phyloP scores from a whole-genome alignment of 2,329 filamentous ascomycete genomes.

The Peltaster fructicola region DNA sequence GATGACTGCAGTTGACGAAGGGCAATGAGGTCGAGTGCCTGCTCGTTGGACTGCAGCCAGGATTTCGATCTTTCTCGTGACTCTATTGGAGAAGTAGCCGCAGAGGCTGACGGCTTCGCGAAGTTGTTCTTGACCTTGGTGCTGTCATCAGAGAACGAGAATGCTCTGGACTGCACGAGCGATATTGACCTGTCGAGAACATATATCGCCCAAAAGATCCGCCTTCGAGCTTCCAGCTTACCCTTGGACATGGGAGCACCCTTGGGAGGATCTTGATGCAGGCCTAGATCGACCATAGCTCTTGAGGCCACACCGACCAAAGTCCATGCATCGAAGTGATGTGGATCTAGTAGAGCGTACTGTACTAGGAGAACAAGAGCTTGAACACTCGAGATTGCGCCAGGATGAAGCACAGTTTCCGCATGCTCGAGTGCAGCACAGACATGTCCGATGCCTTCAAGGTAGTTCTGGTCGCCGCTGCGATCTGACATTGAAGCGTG shows the following conservation, averaged over 20 bases:
- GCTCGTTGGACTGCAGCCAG: constrained; percentile 42
- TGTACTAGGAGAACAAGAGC: constrained; percentile 71
- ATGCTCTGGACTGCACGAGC: constrained; percentile 70
- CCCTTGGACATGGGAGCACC: constrained; percentile 49
- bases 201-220: constrained; percentile 82
- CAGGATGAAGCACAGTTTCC: constrained; percentile 69
- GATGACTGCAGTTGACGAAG: constrained; percentile 71
- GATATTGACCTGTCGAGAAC: constrained; percentile 79
- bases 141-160: constrained; percentile 86
- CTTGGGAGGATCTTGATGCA: constrained; percentile 76
- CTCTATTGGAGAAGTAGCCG: constrained; percentile 9
- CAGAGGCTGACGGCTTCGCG: constrained; percentile 13
- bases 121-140: constrained; percentile 64
- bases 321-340: constrained; percentile 88
- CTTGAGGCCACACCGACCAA: constrained; percentile 78
- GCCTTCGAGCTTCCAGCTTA: constrained; percentile 58
- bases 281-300: constrained; percentile 72
- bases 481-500: constrained; percentile 54
- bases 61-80: constrained; percentile 16
- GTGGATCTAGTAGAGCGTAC: constrained; percentile 77
- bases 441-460: constrained; percentile 41
- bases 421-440: constrained; percentile 56
- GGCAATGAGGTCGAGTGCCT: constrained; percentile 62
- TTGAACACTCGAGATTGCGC: constrained; percentile 71
- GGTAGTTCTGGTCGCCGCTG: constrained; percentile 45